Conservation (phyloP, 2,329 filamentous ascomycete genomes). For the Zarea fungicola region DNA sequence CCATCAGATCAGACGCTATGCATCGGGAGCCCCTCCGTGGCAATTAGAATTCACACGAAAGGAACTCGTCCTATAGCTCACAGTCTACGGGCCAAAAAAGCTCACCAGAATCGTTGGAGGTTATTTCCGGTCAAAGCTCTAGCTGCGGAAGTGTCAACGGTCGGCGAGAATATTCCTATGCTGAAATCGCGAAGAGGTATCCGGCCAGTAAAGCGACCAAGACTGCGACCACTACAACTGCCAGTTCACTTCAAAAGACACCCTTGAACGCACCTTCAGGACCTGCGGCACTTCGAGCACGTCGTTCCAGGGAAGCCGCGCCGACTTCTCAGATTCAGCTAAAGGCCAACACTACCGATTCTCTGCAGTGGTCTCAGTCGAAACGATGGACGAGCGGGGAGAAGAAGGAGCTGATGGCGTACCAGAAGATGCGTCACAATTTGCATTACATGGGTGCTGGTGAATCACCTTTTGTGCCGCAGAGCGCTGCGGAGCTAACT, state of each 20-base stretch:
- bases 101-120: background rate
- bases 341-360: background rate
- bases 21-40: conserved; percentile 5
- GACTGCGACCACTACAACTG: background rate
- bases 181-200: background rate
- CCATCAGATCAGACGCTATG: background rate
- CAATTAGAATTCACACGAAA: conserved; percentile 14
- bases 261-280: background rate
- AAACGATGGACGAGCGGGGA: conserved; percentile 16
- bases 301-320: background rate
- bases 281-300: conserved; percentile 1
- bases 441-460: conserved; percentile 14
- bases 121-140: background rate
- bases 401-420: conserved; percentile 14
- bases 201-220: background rate
- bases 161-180: background rate
- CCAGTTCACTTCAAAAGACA: background rate
- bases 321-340: background rate
- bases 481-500: conserved; percentile 13
- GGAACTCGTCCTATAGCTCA: conserved; percentile 10
- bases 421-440: conserved; percentile 17
- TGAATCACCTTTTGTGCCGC: conserved; percentile 19
- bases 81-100: background rate
- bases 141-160: background rate
- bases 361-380: conserved; percentile 12